Evolutionary conservation across 1,139 yeast genomes (phyloP).

Genomic region (Meyerozyma guilliermondii): DNA sequence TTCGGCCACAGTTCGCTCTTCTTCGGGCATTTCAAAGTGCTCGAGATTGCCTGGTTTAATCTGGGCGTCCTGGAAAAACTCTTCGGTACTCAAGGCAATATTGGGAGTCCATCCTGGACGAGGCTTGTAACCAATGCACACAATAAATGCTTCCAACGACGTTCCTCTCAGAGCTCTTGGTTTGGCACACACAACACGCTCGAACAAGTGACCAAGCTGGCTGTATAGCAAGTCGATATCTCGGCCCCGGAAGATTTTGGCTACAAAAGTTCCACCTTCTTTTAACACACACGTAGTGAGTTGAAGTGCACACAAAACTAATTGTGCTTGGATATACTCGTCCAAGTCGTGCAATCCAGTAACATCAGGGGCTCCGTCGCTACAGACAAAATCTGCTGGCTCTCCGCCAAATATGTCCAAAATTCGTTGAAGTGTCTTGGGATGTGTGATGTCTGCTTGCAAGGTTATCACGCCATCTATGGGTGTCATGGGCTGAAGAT

Average conservation of each 20-base stretch:
- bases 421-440: constrained; percentile 73
- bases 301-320: constrained; percentile 84
- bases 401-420: constrained; percentile 82
- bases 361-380: constrained; percentile 98
- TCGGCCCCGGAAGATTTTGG: constrained; percentile 92
- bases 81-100: constrained; percentile 65
- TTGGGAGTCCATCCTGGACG: constrained; percentile 77
- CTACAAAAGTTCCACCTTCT: constrained; percentile 91
- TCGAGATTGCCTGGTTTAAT: constrained; percentile 45
- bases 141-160: constrained; percentile 88
- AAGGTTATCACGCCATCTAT: constrained; percentile 80
- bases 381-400: constrained; percentile 90
- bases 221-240: constrained; percentile 90
- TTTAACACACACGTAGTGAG: constrained; percentile 82
- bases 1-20: constrained; percentile 73
- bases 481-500: constrained; percentile 95
- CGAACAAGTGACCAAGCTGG: constrained; percentile 80
- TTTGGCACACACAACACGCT: constrained; percentile 86
- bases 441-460: constrained; percentile 97
- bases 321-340: constrained; percentile 93
- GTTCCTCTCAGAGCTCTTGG: constrained; percentile 94
- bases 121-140: constrained; percentile 83
- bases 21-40: constrained; percentile 41
- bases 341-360: constrained; percentile 96
- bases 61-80: constrained; percentile 64